These are phyloP conservation scores for Aspergillus kassunensis DNA, from an alignment of 495 filamentous ascomycete species.

Conservation along the genomic window DNA sequence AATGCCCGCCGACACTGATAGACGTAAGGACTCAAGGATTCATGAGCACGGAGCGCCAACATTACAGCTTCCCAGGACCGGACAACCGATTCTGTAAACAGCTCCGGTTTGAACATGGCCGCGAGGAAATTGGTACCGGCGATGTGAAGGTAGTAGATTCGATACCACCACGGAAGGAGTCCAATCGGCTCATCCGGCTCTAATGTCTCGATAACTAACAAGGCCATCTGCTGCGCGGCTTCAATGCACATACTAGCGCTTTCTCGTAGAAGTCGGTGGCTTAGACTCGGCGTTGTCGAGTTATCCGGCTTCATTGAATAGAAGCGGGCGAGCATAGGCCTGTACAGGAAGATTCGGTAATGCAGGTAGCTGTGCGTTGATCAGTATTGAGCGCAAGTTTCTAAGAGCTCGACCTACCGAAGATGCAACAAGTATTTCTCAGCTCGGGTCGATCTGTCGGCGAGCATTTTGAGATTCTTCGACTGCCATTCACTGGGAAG, in stretches of 20 bases:
- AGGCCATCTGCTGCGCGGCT: conserved; percentile 15
- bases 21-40: conserved; percentile 17
- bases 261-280: conserved; percentile 17
- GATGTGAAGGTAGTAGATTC: conserved; percentile 26
- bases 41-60: conserved; percentile 15
- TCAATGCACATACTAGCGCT: conserved; percentile 21
- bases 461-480: conserved; percentile 8
- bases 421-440: conserved; percentile 21
- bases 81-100: conserved; percentile 19
- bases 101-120: conserved; percentile 21
- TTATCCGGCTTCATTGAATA: conserved; percentile 15
- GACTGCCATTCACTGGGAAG: conserved; percentile 16
- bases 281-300: conserved; percentile 10
- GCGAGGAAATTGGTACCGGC: conserved; percentile 21
- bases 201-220: conserved; percentile 16
- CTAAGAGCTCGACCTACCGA: conserved; percentile 11
- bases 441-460: conserved; percentile 9
- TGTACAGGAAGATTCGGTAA: conserved; percentile 19
- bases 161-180: conserved; percentile 23
- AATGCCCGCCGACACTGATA: conserved; percentile 17
- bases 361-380: conserved; percentile 10
- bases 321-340: conserved; percentile 20
- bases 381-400: not conserved
- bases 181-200: conserved; percentile 15
- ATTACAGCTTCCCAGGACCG: conserved; percentile 11